phyloP scores from a whole-genome alignment of 352 stramenopile species.

The Phytopythium oedochilum region DNA sequence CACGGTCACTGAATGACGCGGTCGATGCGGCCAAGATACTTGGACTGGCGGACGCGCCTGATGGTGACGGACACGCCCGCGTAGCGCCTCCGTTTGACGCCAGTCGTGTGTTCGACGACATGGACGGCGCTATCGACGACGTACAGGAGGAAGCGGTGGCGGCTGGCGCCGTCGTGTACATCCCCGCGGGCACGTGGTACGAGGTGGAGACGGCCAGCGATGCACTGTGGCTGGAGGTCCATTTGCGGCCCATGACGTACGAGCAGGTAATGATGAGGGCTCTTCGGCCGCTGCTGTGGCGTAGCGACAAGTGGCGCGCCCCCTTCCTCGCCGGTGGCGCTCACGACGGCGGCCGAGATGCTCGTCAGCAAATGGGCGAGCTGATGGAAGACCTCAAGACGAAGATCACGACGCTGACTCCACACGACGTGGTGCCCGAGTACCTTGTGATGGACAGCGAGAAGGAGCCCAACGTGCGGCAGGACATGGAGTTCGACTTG shows the following conservation, averaged over 20 bases:
- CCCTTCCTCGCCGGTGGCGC: conserved; percentile 9
- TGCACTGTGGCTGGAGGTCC: conserved; percentile 40
- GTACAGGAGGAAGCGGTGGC: conserved; percentile 2
- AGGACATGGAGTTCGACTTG: not conserved
- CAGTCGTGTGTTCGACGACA: conserved; percentile 18
- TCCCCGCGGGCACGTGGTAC: conserved; percentile 51
- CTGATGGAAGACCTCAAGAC: conserved; percentile 17
- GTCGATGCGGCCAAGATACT: conserved; percentile 16
- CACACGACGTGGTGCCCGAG: conserved; percentile 28
- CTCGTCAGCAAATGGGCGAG: conserved; percentile 8
- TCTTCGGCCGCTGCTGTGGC: conserved; percentile 22
- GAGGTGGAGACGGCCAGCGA: conserved; percentile 13
- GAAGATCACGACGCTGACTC: conserved; percentile 13
- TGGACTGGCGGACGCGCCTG: conserved; percentile 4
- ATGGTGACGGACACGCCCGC: not conserved
- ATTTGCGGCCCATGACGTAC: conserved; percentile 20
- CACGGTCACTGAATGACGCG: conserved; percentile 8
- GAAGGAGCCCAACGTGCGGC: too few species aligned
- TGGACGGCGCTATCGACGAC: conserved; percentile 8
- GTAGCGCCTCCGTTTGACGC: conserved; percentile 12
- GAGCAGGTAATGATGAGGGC: conserved; percentile 18
- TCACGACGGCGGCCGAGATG: not conserved
- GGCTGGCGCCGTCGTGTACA: conserved; percentile 44
- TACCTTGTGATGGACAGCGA: conserved; percentile 16
- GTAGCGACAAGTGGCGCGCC: conserved; percentile 21